phyloP scores from a whole-genome alignment of 2,329 filamentous ascomycete species.

The Leptodontidium sp. region DNA sequence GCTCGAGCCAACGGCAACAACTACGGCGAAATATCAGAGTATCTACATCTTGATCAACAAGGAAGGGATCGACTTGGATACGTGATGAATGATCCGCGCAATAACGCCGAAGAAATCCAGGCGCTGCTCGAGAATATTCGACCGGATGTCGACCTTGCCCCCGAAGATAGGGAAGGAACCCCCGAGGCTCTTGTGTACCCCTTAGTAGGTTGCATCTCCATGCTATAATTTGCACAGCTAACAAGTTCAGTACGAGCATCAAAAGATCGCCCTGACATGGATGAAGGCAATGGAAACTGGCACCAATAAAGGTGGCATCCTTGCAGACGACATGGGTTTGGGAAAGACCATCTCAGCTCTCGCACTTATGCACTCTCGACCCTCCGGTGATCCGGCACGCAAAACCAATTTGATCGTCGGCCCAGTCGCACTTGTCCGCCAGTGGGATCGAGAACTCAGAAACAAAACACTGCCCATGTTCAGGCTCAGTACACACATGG shows the following conservation, averaged over 20 bases:
- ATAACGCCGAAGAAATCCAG: slow-evolving; percentile 72
- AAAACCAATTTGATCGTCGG: slow-evolving; percentile 83
- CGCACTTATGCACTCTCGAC: slow-evolving; percentile 66
- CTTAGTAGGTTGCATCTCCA: slow-evolving; percentile 51
- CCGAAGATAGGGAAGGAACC: slow-evolving; percentile 70
- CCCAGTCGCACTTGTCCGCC: slow-evolving; percentile 79
- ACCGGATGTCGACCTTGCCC: slow-evolving; percentile 71
- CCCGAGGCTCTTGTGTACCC: slow-evolving; percentile 72
- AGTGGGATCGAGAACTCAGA: slow-evolving; percentile 84
- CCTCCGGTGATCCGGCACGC: slow-evolving; percentile 58
- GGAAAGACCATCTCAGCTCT: slow-evolving; percentile 87
- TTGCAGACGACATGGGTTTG: slow-evolving; percentile 84
- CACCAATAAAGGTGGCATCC: slow-evolving; percentile 75
- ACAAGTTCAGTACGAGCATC: slow-evolving; percentile 70
- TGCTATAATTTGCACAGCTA: slow-evolving; percentile 21
- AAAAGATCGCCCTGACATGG: slow-evolving; percentile 81
- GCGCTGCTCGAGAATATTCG: slow-evolving; percentile 76
- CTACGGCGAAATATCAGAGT: slow-evolving; percentile 47
- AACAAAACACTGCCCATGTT: slow-evolving; percentile 69
- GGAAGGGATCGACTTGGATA: slow-evolving; percentile 37
- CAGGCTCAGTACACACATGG: slow-evolving; percentile 70
- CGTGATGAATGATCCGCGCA: slow-evolving; percentile 53
- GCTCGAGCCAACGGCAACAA: slow-evolving; percentile 51
- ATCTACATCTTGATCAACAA: slow-evolving; percentile 50
- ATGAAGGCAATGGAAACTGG: slow-evolving; percentile 78